Conservation (phyloP, 2,329 filamentous ascomycete species). For the Trichoderma sp. region DNA sequence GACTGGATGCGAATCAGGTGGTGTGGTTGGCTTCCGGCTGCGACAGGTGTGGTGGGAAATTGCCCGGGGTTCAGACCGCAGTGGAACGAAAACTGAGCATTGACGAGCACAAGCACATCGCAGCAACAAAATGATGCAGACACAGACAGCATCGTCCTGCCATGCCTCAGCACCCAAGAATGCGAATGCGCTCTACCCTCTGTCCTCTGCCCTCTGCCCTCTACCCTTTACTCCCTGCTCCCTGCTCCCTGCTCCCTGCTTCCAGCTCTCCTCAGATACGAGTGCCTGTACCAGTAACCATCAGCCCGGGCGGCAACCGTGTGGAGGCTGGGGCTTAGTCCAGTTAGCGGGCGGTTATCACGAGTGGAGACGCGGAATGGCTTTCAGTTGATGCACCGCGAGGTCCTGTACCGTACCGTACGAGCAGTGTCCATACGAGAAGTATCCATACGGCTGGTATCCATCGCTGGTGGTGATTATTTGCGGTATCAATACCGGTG, state of each 20-base stretch:
- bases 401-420: too few species aligned
- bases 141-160: background rate
- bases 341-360: conserved; percentile 19
- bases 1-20: conserved; percentile 20
- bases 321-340: conserved; percentile 19
- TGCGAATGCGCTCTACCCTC: background rate
- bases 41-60: conserved; percentile 17
- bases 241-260: background rate
- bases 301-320: conserved; percentile 18
- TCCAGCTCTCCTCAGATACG: conserved; percentile 3
- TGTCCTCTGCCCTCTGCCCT: background rate
- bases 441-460: conserved; percentile 12
- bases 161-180: background rate
- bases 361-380: conserved; percentile 11
- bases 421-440: background rate
- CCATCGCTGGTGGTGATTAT: conserved; percentile 10
- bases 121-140: background rate
- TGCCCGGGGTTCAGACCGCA: conserved; percentile 6
- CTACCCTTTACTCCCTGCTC: background rate
- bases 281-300: conserved; percentile 8
- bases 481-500: background rate
- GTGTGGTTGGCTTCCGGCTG: conserved; percentile 18
- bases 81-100: conserved; percentile 10
- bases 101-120: background rate
- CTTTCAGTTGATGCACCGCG: background rate